These are phyloP conservation scores for Diaporthe aspalathi DNA, from an alignment of 2,329 filamentous ascomycete genomes.

Conservation along the genomic window DNA sequence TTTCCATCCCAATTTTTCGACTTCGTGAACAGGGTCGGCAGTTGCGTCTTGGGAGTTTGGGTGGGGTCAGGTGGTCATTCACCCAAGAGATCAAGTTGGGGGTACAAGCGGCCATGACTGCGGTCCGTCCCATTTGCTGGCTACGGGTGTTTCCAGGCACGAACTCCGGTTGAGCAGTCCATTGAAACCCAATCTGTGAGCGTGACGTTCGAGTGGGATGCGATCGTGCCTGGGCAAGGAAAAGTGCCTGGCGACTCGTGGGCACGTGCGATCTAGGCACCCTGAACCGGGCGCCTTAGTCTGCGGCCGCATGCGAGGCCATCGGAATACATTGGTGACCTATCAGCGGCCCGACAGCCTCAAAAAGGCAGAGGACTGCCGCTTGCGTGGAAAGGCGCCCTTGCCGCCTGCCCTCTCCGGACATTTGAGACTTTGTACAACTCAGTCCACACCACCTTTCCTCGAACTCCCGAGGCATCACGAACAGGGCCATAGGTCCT, in stretches of 20 bases:
- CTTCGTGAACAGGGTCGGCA: constrained; percentile 18
- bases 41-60: background rate
- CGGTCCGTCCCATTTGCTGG: constrained; percentile 17
- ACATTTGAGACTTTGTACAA: constrained; percentile 57
- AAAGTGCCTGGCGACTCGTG: background rate
- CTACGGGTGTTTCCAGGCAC: constrained; percentile 8
- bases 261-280: constrained; percentile 35
- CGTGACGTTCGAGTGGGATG: constrained; percentile 13
- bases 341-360: constrained; percentile 52
- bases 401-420: constrained; percentile 56
- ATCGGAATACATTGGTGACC: constrained; percentile 43
- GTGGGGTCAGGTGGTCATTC: background rate
- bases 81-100: background rate
- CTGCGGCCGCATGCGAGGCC: constrained; percentile 38
- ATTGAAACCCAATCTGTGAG: constrained; percentile 24
- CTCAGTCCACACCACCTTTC: constrained; percentile 50
- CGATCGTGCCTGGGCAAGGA: constrained; percentile 30
- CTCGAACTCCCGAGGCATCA: constrained; percentile 4
- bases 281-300: constrained; percentile 19
- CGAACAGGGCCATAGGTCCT: constrained; percentile 22
- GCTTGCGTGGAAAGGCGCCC: constrained; percentile 63
- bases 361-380: constrained; percentile 46
- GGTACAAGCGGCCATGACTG: constrained; percentile 15
- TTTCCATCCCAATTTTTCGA: background rate
- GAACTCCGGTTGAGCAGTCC: background rate